Base-by-base conservation (phyloP, 768 basidiomycete species). In the Russula virescens region DNA sequence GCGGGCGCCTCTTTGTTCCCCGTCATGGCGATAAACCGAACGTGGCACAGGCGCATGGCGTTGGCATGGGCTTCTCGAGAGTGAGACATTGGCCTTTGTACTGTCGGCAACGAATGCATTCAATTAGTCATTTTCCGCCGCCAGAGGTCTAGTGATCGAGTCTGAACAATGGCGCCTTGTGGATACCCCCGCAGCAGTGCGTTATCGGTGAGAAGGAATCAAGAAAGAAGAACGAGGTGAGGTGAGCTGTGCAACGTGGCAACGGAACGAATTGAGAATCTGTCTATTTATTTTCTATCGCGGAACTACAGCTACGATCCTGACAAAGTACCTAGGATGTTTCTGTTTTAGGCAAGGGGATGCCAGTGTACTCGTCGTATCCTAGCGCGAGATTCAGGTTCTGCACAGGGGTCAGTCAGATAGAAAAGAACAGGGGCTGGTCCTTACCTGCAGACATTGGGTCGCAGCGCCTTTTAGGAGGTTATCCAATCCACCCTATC, bases 381-480 rank as follows among this genome's bases (percentile, higher is more conserved):
- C 94, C 94, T 38, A 97, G 80, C 3, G 91, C 86, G 55, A 96
- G 79, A 76, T 96, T 97, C 71, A 97, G 75, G 73, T 97, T 97
- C 88, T 94, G 62, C 25, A 54, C 19, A 25, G n/a, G 11, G n/a
- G 21, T 61, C 26, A 59, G 49, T 31, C 23, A 13, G 49, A 26
- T 28, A 45, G 19, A 7, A 1, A 43, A 55, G 28, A 18, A 40
- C n/a, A 10, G 28, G 31, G 45, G 45, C 31, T 35, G 19, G 26
- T n/a, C 86, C 31, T 21, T 55, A 93, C 91, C 81, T 96, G 94
- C 65, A 99, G 72, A 73, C 96, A 98, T 74, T 99, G 97, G n/a
- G 96, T 98, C 19, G 97, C 97, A 54, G 97, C 97, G 8, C 97
- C 97, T 74, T 99, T 99, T 65, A 99, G 79, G 60, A 99, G 76